phyloP scores from a whole-genome alignment of 2,329 filamentous ascomycete species.

The Emericellopsis cladophorae region DNA sequence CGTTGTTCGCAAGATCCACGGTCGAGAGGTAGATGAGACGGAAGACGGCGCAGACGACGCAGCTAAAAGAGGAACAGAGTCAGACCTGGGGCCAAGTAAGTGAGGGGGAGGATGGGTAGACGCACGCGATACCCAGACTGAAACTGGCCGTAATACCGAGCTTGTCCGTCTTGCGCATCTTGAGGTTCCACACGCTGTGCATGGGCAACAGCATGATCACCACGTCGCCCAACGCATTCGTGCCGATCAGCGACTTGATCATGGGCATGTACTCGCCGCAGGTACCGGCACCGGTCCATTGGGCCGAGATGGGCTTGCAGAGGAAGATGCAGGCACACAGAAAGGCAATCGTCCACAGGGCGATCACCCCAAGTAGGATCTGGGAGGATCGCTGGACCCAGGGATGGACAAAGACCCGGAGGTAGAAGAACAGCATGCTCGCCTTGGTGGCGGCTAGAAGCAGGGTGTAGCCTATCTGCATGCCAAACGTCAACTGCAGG shows the following conservation, averaged over 20 bases:
- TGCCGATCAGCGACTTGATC: slow-evolving; percentile 10
- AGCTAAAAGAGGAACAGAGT: not conserved
- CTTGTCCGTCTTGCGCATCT: slow-evolving; percentile 12
- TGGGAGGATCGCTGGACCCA: slow-evolving; percentile 14
- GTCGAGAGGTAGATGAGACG: slow-evolving; percentile 5
- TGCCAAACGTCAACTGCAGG: slow-evolving; percentile 10
- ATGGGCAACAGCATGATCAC: slow-evolving; percentile 21
- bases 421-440: slow-evolving; percentile 14
- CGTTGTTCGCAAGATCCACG: slow-evolving; percentile 5
- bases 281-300: slow-evolving; percentile 9
- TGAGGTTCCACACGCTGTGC: slow-evolving; percentile 18
- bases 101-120: not conserved
- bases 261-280: slow-evolving; percentile 10
- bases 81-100: not conserved
- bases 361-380: slow-evolving; percentile 13
- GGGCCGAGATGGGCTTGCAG: slow-evolving; percentile 8
- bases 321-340: slow-evolving; percentile 10
- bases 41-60: slow-evolving; percentile 3
- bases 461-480: slow-evolving; percentile 12
- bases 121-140: slow-evolving; percentile 8
- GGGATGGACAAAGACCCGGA: slow-evolving; percentile 11
- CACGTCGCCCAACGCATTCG: slow-evolving; percentile 21
- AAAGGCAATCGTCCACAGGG: slow-evolving; percentile 8
- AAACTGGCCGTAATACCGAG: slow-evolving; percentile 11
- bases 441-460: slow-evolving; percentile 12